A percentile compares a stretch with the other conserved stretches of the same genome.
Evolutionary conservation across 2,329 filamentous ascomycete species (phyloP).

Genomic region (Tolypocladium tropicale): DNA sequence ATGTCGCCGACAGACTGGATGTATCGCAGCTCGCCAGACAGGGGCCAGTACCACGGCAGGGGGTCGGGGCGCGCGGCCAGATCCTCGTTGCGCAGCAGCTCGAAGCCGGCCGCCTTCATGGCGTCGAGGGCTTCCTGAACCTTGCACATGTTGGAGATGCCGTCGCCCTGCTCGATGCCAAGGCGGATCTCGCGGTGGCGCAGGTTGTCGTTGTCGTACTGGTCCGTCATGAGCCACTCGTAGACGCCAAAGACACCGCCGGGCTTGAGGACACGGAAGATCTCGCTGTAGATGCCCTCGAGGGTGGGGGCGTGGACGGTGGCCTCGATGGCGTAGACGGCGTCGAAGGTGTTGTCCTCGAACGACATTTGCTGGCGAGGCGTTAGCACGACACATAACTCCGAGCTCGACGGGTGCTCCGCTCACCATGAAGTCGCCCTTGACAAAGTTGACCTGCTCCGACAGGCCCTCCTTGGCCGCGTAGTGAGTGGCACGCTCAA

Average conservation of each 20-base stretch:
- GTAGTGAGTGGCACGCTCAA: slow-evolving; percentile 82
- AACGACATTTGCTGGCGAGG: slow-evolving; percentile 64
- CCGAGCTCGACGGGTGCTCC: background rate
- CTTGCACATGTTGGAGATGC: slow-evolving; percentile 95
- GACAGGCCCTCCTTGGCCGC: slow-evolving; percentile 71
- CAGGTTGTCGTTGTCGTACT: slow-evolving; percentile 82
- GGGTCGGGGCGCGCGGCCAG: slow-evolving; percentile 66
- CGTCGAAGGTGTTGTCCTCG: slow-evolving; percentile 83
- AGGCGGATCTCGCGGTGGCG: slow-evolving; percentile 84
- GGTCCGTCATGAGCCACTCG: slow-evolving; percentile 97
- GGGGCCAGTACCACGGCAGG: slow-evolving; percentile 88
- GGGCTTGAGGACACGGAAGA: slow-evolving; percentile 90
- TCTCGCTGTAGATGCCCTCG: slow-evolving; percentile 87
- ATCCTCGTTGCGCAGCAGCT: slow-evolving; percentile 76
- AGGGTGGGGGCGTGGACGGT: slow-evolving; percentile 89
- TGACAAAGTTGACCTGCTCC: slow-evolving; percentile 74
- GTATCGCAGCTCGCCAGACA: slow-evolving; percentile 77
- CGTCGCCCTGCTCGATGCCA: slow-evolving; percentile 90
- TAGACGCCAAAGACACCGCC: slow-evolving; percentile 95
- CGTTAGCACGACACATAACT: background rate
- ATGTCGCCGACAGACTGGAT: slow-evolving; percentile 71
- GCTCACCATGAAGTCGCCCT: slow-evolving; percentile 87
- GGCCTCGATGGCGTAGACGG: slow-evolving; percentile 94
- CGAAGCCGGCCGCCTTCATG: slow-evolving; percentile 81
- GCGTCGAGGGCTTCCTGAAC: slow-evolving; percentile 71